Conservation (phyloP, 163 green algal genomes). For the Prototheca wickerhamii region DNA sequence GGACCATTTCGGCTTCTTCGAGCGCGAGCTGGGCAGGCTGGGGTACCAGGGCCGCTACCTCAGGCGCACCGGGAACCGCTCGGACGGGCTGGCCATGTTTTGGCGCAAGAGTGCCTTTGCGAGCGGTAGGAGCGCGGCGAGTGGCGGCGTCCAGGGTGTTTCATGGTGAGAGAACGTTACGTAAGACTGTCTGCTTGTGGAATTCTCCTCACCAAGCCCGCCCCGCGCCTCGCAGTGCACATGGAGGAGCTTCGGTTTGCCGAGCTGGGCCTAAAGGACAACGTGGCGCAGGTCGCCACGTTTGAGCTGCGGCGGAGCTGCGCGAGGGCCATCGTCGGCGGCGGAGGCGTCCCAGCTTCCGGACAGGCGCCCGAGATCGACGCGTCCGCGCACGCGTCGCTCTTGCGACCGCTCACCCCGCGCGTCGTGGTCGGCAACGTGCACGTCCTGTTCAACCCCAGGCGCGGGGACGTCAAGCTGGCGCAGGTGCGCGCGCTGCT, state of each 20-base stretch:
- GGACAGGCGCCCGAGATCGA: not conserved
- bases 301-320: no score
- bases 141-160: no score
- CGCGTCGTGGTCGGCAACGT: constrained; percentile 61
- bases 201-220: not conserved
- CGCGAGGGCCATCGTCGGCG: not conserved
- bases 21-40: constrained; percentile 16
- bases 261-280: constrained; percentile 55
- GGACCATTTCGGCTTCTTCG: constrained; percentile 44
- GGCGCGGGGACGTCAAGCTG: constrained; percentile 71
- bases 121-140: no score
- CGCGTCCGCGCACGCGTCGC: not conserved
- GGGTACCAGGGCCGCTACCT: constrained; percentile 56
- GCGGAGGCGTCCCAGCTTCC: no score
- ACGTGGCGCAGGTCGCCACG: constrained; percentile 56
- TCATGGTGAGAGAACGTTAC: not conserved
- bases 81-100: constrained; percentile 68
- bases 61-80: constrained; percentile 36
- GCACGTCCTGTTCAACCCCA: constrained; percentile 75
- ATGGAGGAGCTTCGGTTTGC: constrained; percentile 34
- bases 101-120: constrained; percentile 38
- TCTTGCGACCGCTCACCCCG: not conserved
- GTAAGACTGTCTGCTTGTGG: not conserved
- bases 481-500: constrained; percentile 38
- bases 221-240: constrained; percentile 8